Conservation (phyloP, 768 basidiomycete genomes). For the Lactarius evosmus region DNA sequence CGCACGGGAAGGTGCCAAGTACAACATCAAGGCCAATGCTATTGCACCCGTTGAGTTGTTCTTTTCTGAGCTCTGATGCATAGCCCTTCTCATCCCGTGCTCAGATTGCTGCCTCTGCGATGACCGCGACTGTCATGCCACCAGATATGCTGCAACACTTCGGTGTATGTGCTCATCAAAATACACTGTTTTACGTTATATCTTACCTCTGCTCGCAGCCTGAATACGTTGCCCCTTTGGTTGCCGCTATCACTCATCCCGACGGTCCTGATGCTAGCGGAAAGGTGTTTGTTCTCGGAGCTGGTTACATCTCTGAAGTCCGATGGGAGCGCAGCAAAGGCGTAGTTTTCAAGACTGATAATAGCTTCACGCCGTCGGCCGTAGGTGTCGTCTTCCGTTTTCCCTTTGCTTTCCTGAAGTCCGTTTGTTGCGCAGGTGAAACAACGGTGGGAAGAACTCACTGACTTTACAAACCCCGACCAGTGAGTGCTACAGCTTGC, state of each 20-base stretch:
- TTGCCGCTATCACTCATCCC: constrained; percentile 82
- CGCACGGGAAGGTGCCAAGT: constrained; percentile 88
- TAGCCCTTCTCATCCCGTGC: neutral
- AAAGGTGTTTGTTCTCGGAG: constrained; percentile 88
- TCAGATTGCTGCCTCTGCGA: constrained; percentile 90
- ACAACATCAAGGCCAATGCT: constrained; percentile 80
- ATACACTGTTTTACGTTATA: neutral
- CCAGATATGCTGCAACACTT: constrained; percentile 90
- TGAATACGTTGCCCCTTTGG: constrained; percentile 89
- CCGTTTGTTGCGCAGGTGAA: constrained; percentile 53
- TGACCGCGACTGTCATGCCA: constrained; percentile 96
- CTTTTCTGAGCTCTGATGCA: neutral
- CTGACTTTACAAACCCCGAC: constrained; percentile 68
- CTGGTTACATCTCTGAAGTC: constrained; percentile 86
- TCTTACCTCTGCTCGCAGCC: constrained; percentile 48
- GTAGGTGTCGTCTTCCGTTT: constrained; percentile 38
- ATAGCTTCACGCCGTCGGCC: constrained; percentile 90
- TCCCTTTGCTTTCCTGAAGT: neutral
- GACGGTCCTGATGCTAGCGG: constrained; percentile 77
- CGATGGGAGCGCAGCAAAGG: constrained; percentile 93
- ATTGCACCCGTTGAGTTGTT: constrained; percentile 75
- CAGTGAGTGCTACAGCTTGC: constrained; percentile 48
- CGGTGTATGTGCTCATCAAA: constrained; percentile 44
- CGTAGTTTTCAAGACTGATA: constrained; percentile 83
- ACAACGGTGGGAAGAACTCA: constrained; percentile 76